Evolutionary conservation across 805 yeast genomes (phyloP).

Genomic region (Starmerella powellii): DNA sequence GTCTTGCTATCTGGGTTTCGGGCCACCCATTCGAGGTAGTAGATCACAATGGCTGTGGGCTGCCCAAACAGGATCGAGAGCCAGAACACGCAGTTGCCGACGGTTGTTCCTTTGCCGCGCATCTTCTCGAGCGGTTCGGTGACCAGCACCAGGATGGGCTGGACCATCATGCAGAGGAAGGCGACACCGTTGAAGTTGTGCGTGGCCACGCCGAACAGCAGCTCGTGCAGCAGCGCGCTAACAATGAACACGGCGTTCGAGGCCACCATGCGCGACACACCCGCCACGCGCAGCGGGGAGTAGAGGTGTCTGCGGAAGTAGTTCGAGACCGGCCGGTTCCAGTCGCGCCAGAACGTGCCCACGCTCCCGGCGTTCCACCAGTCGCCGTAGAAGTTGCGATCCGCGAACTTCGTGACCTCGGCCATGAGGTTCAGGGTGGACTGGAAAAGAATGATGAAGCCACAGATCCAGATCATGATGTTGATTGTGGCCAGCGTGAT

Average conservation of each 20-base stretch:
- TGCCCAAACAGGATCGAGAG: conserved; percentile 36
- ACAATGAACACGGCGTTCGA: conserved; percentile 33
- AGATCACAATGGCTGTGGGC: conserved; percentile 35
- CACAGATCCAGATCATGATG: conserved; percentile 35
- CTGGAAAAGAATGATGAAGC: conserved; percentile 36
- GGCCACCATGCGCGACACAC: conserved; percentile 26
- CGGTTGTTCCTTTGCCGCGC: conserved; percentile 32
- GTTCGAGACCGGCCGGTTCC: conserved; percentile 37
- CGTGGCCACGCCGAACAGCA: conserved; percentile 38
- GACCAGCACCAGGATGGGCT: conserved; percentile 33
- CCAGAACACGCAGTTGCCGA: conserved; percentile 40
- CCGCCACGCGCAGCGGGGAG: conserved; percentile 31
- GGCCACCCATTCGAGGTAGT: conserved; percentile 35
- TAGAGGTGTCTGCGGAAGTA: conserved; percentile 36
- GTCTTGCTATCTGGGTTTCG: conserved; percentile 12
- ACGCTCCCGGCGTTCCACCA: conserved; percentile 44
- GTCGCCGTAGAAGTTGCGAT: conserved; percentile 37
- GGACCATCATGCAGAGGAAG: conserved; percentile 35
- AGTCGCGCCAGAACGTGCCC: conserved; percentile 37
- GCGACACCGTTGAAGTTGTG: conserved; percentile 38
- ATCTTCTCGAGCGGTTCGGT: conserved; percentile 35
- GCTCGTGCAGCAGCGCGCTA: conserved; percentile 38
- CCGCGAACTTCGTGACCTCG: conserved; percentile 36
- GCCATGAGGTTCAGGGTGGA: conserved; percentile 34
- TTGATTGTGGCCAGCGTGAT: conserved; percentile 33